Conservation (phyloP, 108 stramenopile species). For the Discostella pseudostelligera region DNA sequence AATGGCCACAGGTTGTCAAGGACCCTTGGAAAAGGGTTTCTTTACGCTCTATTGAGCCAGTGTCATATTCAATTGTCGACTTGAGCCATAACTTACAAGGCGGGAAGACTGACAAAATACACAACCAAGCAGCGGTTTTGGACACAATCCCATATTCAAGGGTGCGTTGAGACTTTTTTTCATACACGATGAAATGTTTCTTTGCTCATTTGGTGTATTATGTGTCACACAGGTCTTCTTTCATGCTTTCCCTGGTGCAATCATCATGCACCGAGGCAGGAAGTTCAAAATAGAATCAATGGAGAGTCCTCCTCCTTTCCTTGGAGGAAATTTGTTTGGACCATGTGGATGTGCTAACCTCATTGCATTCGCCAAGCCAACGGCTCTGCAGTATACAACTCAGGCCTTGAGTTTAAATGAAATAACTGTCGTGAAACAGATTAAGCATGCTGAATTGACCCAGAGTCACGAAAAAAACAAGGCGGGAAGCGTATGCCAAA, state of each 20-base stretch:
- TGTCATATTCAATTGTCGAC: conserved; percentile 76
- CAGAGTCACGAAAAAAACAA: not conserved
- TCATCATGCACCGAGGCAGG: conserved; percentile 78
- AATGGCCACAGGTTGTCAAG: conserved; percentile 42
- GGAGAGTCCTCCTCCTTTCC: conserved; percentile 69
- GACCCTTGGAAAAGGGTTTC: conserved; percentile 72
- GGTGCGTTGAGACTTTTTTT: not conserved
- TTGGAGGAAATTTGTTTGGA: conserved; percentile 34
- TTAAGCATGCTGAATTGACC: conserved; percentile 52
- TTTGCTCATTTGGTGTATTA: not conserved
- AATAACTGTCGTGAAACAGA: conserved; percentile 81
- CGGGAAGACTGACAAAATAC: conserved; percentile 60
- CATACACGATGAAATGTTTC: conserved; percentile 3
- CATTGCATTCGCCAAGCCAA: conserved; percentile 72
- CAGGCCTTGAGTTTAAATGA: conserved; percentile 65
- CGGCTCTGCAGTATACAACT: conserved; percentile 60
- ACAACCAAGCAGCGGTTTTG: conserved; percentile 64
- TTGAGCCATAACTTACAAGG: conserved; percentile 70
- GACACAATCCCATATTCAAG: conserved; percentile 79
- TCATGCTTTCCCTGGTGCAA: conserved; percentile 84
- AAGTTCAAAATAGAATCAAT: conserved; percentile 76
- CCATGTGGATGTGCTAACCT: conserved; percentile 49
- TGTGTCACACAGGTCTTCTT: conserved; percentile 71
- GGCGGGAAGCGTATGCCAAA: conserved; percentile 4
- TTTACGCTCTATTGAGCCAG: conserved; percentile 78